Base-by-base conservation (phyloP, 139 green algal species). In the Marvania coccoides region DNA sequence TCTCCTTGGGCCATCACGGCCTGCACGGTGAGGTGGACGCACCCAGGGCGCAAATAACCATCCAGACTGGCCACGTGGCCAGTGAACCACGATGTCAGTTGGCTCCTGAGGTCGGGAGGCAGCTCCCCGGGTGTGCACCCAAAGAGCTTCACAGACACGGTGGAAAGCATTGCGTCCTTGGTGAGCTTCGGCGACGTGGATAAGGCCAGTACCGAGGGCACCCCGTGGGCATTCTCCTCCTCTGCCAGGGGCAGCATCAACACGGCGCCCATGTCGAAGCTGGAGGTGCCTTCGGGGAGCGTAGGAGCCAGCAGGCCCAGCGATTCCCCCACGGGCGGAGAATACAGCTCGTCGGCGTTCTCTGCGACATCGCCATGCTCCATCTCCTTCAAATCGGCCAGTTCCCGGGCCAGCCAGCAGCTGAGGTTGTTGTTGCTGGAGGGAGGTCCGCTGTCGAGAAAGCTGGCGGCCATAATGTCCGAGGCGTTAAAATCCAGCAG, bases 101-200 rank as follows among this genome's bases (percentile, higher is more conserved):
- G 78, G 33, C 72, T 47, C 12, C 70, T 53, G 54, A 92, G 66
- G 61, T 82, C 76, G 0, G 13, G 33, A 0, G 85, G 86, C 63
- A 94, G 79, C 61, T 91, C 73, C 0, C 70, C 72, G 3, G 87
- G 87, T 3, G 85, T 92, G 62, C 73, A 72, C 54, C 82, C 86
- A 77, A 94, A 93, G 10, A 94, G 76, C 84, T 92, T 92, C 30
- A 88, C 65, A 8, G 65, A 81, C 23, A 92, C 47, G 0, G 45
- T 59, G 34, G 40, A 15, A 33, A 68, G 56, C 12, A 61, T 61
- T 34, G 56, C 28, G 10, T 29, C 36, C 37, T 58, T 19, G 19
- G 12, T 34, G 13, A 10, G 30, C 9, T 15, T 9, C 30, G 13
- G 46, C 13, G 12, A n/a, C 46, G 46, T n/a, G 19, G 19, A 54